Evolutionary conservation across 2,329 filamentous ascomycete genomes (phyloP), one percentile per base, ranked within the genome.

Genomic region (Colletotrichum echinochloae): DNA sequence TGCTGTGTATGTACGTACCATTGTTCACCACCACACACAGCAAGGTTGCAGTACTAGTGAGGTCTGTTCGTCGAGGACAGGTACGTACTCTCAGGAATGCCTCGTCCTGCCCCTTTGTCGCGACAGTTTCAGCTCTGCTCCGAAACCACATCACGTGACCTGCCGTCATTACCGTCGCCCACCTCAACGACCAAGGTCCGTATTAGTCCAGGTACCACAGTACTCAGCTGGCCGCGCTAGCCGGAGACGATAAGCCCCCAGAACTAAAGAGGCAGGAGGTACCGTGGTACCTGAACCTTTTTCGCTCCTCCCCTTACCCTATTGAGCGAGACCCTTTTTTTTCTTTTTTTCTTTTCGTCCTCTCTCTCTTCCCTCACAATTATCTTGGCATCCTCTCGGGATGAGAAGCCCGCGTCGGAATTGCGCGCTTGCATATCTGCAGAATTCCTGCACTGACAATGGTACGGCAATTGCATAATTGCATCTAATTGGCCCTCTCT

Each of bases 81-180:
- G 26, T 11, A 52, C 26, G 12, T 30, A 49, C 23, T n/a, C 3
- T 9, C 18, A 44, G 28, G 26, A 30, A 37, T 60, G 26, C 63
- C 44, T 67, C 67, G 67, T 67, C 67, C 67, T 52, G 67, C 57
- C 64, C 64, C 57, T 59, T 62, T 52, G 64, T 37, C 67, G 57
- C 67, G 64, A 70, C 67, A 51, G 67, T 70, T 70, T 70, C 67
- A 70, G 59, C 44, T 60, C n/a, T 60, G 67, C 67, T 67, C 67
- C 67, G 67, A 70, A 70, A 70, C 67, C 52, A 41, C 44, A 54
- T 67, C 67, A 70, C 67, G 67, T 70, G 67, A 70, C 57, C 33
- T 5, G 16, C 30, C 35, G 8, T 46, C 41, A 14, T 41, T 44
- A 37, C 26, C 52, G 62, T 46, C 44, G 57, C 14, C 37, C 37